Evolutionary conservation across 805 yeast genomes (phyloP), one percentile per base, ranked within the genome.

Genomic region (Candida alai): DNA sequence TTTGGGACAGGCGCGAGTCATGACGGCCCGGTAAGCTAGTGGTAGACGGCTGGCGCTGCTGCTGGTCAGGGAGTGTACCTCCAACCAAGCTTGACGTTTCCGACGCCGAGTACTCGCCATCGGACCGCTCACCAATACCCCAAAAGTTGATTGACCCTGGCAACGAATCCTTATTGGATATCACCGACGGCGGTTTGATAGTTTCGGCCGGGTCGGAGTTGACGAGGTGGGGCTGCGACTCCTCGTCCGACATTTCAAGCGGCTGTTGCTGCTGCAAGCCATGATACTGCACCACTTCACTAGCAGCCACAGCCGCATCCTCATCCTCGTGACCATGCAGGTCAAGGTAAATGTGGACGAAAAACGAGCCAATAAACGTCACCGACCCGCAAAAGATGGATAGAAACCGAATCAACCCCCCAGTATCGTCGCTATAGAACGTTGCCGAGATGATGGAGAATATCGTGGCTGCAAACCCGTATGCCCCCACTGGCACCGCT

Each of bases 391-490:
- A 73, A 30, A 65, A 67, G 1, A 72, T 38, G 1, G 80, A 58
- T 40, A 84, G 66, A 50, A 82, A 82, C 34, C 53, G 51, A 28
- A 84, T 61, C 2, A 82, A 63, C 0, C 74, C 76, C 5, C 67
- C 72, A 1, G 84, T 70, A 42, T 80, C 56, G 20, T 68, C 74
- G 6, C 58, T 53, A 44, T 74, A 83, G 32, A 71, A 65, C 5
- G 57, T 46, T 0, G 83, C 76, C 10, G 84, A 73, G 3, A 80
- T 46, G 2, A 71, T 52, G 2, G 86, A 76, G 48, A 78, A 80
- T 13, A 80, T 44, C 25, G 84, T 65, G 3, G 90, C 88, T 5
- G 87, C 74, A 26, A 84, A 56, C 0, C 90, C 94, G 54, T 76
- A 84, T 1, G 78, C 65, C 10, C 84, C 72, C 4, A 80, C 82